Base-by-base conservation (phyloP, 805 yeast species). In the Yarrowia deformans region DNA sequence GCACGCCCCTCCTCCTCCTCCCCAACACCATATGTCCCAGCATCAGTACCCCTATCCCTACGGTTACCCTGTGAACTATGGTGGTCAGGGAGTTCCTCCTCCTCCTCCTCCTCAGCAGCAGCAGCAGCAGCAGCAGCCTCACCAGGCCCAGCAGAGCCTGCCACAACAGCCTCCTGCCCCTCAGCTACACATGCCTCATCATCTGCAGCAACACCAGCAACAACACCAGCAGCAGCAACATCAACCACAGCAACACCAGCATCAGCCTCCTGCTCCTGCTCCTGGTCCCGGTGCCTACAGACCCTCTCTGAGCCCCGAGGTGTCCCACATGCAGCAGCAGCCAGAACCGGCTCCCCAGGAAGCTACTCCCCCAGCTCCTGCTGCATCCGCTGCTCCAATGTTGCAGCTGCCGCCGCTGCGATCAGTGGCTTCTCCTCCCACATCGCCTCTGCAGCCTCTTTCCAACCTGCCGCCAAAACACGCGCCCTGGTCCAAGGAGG, bases 401-500 rank as follows among this genome's bases (percentile, higher is more conserved):
- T 23, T 60, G 16, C 66, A 60, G 8, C 52, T 60, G 14, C 66
- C 66, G 8, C 66, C 66, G 14, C 52, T 60, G 18, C 70, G 73
- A 13, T 70, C 71, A 1, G 61, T 75, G 19, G 68, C 72, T 1
- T 69, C 49, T 56, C 76, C 70, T 58, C 73, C 16, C 54, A 54
- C 42, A 29, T 68, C 58, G 37, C 70, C 60, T 35, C 73, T 34
- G 68, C 74, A 13, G 69, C 74, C 49, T 56, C 67, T 32, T 56
- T 69, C n/a, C 63, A 60, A 39, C 68, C 72, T 45, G 63, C 68
- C 67, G 9, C 50, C 71, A 48, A 42, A 52, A 19, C 35, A 48
- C 50, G 71, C 37, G 40, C 52, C 68, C 43, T 85, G 88, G 88
- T 74, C 84, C 0, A 64, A 68, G 73, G 95, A 90, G 67, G 97